Evolutionary conservation across 1,284 basidiomycete species (phyloP).

Genomic region (Cryptococcus floricola): DNA sequence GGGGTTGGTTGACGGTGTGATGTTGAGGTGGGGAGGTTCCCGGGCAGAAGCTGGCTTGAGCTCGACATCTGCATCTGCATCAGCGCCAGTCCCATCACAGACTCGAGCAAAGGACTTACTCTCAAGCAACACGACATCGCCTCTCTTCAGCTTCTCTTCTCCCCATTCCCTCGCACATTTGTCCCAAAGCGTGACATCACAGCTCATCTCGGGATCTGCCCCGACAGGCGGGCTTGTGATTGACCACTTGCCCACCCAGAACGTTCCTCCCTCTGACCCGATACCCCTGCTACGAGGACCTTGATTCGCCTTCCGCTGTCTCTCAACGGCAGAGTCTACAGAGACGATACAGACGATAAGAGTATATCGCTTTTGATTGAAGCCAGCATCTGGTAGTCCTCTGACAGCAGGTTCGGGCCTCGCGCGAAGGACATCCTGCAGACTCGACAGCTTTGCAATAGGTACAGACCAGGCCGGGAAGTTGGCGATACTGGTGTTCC

Average conservation of each 20-base stretch:
- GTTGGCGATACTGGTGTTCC: slow-evolving; percentile 16
- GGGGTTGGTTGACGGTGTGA: slow-evolving; percentile 20
- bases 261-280: slow-evolving; percentile 15
- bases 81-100: neutral
- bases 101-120: slow-evolving; percentile 22
- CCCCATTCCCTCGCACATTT: slow-evolving; percentile 33
- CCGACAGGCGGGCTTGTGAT: slow-evolving; percentile 21
- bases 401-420: neutral
- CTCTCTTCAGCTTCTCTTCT: slow-evolving; percentile 26
- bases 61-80: slow-evolving; percentile 27
- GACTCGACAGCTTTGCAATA: slow-evolving; percentile 21
- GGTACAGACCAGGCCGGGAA: slow-evolving; percentile 38
- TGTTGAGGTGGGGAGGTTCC: slow-evolving; percentile 26
- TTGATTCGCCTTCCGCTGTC: slow-evolving; percentile 4
- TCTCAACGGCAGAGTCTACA: slow-evolving; percentile 14
- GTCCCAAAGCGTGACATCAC: slow-evolving; percentile 37
- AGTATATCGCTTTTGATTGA: slow-evolving; percentile 10
- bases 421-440: slow-evolving; percentile 14
- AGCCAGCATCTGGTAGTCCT: neutral
- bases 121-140: slow-evolving; percentile 39
- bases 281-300: slow-evolving; percentile 19
- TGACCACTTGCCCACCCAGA: slow-evolving; percentile 37
- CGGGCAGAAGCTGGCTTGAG: slow-evolving; percentile 16
- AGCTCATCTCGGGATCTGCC: slow-evolving; percentile 13
- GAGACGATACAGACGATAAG: slow-evolving; percentile 35